Evolutionary conservation across 108 stramenopile species (phyloP).

Genomic region (Cyclotella sp.): DNA sequence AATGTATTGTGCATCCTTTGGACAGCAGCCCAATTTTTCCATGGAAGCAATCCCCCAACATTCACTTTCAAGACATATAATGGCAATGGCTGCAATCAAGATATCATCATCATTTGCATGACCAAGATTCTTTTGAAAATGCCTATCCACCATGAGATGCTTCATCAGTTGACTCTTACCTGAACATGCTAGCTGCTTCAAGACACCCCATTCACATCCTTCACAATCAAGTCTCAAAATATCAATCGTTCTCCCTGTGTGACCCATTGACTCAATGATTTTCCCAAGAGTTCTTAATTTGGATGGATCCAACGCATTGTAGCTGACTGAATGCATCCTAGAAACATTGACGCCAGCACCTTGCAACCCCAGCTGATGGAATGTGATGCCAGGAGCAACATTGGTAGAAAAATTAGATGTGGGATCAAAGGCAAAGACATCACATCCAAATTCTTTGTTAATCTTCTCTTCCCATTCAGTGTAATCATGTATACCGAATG

Average conservation of each 20-base stretch:
- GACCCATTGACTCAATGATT: constrained; percentile 54
- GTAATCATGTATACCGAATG: constrained; percentile 25
- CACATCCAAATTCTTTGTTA: constrained; percentile 21
- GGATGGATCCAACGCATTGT: constrained; percentile 29
- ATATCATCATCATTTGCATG: constrained; percentile 29
- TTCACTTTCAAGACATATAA: constrained; percentile 28
- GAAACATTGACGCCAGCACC: constrained; percentile 19
- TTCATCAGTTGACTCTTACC: constrained; percentile 20
- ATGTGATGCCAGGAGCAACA: constrained; percentile 27
- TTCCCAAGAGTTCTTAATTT: constrained; percentile 31
- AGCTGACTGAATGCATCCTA: constrained; percentile 13
- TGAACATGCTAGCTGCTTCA: constrained; percentile 23
- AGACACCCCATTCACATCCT: constrained; percentile 57
- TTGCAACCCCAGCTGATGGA: constrained; percentile 28
- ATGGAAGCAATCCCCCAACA: constrained; percentile 34
- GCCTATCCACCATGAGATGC: constrained; percentile 40
- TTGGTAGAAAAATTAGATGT: constrained; percentile 16
- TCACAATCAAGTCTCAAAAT: constrained; percentile 67
- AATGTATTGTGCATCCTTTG: constrained; percentile 23
- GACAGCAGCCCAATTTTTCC: constrained; percentile 25
- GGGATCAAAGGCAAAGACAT: constrained; percentile 40
- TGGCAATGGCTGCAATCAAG: constrained; percentile 31
- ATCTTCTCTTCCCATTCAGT: constrained; percentile 36
- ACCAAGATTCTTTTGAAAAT: constrained; percentile 45
- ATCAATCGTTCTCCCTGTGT: constrained; percentile 57